phyloP scores from a whole-genome alignment of 2,329 filamentous ascomycete species.

The Botrytis cinerea region DNA sequence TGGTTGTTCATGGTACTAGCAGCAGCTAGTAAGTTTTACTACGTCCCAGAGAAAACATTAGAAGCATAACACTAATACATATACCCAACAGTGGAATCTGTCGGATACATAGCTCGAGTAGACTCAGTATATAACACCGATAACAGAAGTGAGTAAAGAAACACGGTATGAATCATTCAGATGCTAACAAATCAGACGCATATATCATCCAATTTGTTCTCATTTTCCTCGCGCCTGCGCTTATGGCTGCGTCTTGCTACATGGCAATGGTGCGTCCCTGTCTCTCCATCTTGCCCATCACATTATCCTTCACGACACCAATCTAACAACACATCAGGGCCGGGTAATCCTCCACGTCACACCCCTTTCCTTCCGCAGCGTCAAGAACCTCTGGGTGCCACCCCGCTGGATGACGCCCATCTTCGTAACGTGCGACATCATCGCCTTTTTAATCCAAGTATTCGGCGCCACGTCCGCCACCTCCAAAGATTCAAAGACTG shows the following conservation, averaged over 20 bases:
- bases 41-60: neutral
- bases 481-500: conserved; percentile 46
- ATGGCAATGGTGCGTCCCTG: conserved; percentile 43
- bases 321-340: conserved; percentile 35
- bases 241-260: conserved; percentile 54
- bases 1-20: conserved; percentile 27
- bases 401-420: conserved; percentile 48
- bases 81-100: conserved; percentile 19
- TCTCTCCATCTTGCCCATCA: neutral
- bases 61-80: conserved; percentile 4
- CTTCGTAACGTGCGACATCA: conserved; percentile 50
- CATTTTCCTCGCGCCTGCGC: conserved; percentile 51
- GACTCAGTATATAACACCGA: conserved; percentile 6
- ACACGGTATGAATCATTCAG: neutral
- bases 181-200: conserved; percentile 21
- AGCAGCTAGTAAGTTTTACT: conserved; percentile 17
- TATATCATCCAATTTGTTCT: conserved; percentile 43
- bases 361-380: conserved; percentile 39
- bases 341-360: conserved; percentile 48
- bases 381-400: conserved; percentile 43
- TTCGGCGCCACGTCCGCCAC: conserved; percentile 48
- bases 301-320: conserved; percentile 40
- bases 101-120: conserved; percentile 24
- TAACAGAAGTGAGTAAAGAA: conserved; percentile 8
- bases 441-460: conserved; percentile 49